Evolutionary conservation across 768 basidiomycete genomes (phyloP).

Genomic region (Leccinum incarnatum): DNA sequence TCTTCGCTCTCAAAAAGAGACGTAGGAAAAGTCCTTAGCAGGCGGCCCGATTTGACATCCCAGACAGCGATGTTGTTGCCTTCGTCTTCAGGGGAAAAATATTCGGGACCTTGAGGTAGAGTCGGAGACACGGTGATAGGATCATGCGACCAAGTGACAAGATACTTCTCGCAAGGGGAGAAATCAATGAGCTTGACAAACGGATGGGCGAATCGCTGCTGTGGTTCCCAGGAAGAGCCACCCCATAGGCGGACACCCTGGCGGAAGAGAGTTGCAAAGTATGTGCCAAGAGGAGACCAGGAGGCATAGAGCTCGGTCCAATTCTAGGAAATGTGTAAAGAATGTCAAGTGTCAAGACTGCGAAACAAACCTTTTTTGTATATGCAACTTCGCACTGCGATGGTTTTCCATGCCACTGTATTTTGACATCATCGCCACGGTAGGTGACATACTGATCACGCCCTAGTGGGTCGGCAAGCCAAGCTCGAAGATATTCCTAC

Average conservation of each 20-base stretch:
- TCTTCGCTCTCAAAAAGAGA: slow-evolving; percentile 58
- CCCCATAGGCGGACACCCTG: slow-evolving; percentile 97
- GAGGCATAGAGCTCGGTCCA: slow-evolving; percentile 97
- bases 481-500: slow-evolving; percentile 93
- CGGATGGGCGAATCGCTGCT: slow-evolving; percentile 92
- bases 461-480: slow-evolving; percentile 89
- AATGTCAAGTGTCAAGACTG: not conserved
- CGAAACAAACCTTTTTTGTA: slow-evolving; percentile 60
- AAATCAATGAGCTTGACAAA: slow-evolving; percentile 95
- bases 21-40: slow-evolving; percentile 88
- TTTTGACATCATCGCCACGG: slow-evolving; percentile 84
- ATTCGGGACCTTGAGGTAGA: slow-evolving; percentile 77
- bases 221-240: slow-evolving; percentile 83
- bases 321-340: slow-evolving; percentile 47
- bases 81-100: slow-evolving; percentile 91
- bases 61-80: slow-evolving; percentile 98
- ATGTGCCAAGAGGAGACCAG: slow-evolving; percentile 98
- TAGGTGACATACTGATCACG: slow-evolving; percentile 97
- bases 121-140: slow-evolving; percentile 84
- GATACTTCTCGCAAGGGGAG: slow-evolving; percentile 93
- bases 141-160: slow-evolving; percentile 97
- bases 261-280: slow-evolving; percentile 87
- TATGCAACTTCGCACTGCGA: slow-evolving; percentile 80
- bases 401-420: slow-evolving; percentile 91
- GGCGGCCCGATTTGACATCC: slow-evolving; percentile 92